Percentiles rank a stretch among this genome's conserved stretches.
Conservation (phyloP, 2,329 filamentous ascomycete species). For the Amauroascus verrucosus region DNA sequence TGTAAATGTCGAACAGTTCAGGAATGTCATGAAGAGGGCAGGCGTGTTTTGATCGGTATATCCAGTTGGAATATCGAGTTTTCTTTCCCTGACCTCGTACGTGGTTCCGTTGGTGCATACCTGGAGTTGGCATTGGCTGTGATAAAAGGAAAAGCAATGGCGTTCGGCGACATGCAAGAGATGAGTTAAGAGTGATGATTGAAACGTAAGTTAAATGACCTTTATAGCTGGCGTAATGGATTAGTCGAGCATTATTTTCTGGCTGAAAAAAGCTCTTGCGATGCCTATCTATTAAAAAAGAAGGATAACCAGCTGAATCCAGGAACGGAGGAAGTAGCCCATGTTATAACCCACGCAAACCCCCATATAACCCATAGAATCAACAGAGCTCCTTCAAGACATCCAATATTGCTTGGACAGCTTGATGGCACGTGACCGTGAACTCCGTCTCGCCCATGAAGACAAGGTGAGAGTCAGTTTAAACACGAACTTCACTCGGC, state of each 20-base stretch:
- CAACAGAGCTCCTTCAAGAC: too few relatives aligned
- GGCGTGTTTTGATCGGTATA: slow-evolving; percentile 57
- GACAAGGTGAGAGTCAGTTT: neutral
- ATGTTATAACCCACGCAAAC: too few relatives aligned
- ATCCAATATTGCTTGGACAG: too few relatives aligned
- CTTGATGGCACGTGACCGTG: neutral
- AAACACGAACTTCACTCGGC: neutral
- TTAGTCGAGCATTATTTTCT: too few relatives aligned
- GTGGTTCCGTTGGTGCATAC: neutral
- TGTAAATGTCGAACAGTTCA: slow-evolving; percentile 71
- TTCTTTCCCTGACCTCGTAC: neutral
- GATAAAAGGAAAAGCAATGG: neutral
- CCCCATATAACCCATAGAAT: too few relatives aligned
- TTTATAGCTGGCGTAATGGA: neutral
- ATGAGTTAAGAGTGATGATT: neutral
- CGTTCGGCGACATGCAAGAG: neutral
- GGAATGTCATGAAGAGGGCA: slow-evolving; percentile 72
- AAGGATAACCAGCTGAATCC: too few relatives aligned
- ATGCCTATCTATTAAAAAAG: too few relatives aligned
- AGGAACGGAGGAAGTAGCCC: too few relatives aligned
- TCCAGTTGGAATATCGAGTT: neutral
- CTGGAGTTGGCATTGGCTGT: neutral
- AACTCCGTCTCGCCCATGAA: too few relatives aligned
- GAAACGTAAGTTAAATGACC: neutral
- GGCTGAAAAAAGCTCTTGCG: too few relatives aligned